A percentile compares a stretch with the other conserved stretches of the same genome.
These are phyloP conservation scores for Trichoderma guizhouense DNA, from an alignment of 2,329 filamentous ascomycete species.

Conservation along the genomic window DNA sequence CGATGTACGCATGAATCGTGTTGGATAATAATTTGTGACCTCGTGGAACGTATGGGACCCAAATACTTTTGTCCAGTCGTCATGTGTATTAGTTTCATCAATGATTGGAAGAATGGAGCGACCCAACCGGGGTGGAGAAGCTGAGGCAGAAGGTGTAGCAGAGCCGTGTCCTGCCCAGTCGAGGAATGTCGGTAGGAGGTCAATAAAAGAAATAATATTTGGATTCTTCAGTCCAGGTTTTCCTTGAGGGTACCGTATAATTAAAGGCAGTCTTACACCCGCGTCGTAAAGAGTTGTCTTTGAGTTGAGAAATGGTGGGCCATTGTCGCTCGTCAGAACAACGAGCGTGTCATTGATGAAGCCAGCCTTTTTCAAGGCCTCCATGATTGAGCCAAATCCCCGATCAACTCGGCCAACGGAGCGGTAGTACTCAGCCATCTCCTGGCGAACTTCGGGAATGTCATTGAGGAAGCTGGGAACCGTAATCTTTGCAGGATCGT, in stretches of 20 bases:
- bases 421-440: slow-evolving; percentile 6
- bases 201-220: slow-evolving; percentile 8
- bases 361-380: background rate
- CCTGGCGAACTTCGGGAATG: background rate
- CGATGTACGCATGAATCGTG: background rate
- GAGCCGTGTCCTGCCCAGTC: background rate
- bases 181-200: background rate
- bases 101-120: slow-evolving; percentile 4
- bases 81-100: background rate
- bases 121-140: background rate
- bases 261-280: slow-evolving; percentile 1
- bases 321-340: slow-evolving; percentile 6
- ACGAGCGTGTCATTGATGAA: background rate
- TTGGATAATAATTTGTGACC: slow-evolving; percentile 9
- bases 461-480: background rate
- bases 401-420: background rate
- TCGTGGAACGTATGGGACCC: slow-evolving; percentile 7
- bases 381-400: background rate
- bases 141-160: background rate
- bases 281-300: slow-evolving; percentile 8
- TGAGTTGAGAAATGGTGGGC: slow-evolving; percentile 8
- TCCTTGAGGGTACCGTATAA: background rate
- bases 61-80: background rate
- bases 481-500: background rate
- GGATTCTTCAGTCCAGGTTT: background rate